phyloP scores from a whole-genome alignment of 345 rosid species.

The Citrus reticulata region DNA sequence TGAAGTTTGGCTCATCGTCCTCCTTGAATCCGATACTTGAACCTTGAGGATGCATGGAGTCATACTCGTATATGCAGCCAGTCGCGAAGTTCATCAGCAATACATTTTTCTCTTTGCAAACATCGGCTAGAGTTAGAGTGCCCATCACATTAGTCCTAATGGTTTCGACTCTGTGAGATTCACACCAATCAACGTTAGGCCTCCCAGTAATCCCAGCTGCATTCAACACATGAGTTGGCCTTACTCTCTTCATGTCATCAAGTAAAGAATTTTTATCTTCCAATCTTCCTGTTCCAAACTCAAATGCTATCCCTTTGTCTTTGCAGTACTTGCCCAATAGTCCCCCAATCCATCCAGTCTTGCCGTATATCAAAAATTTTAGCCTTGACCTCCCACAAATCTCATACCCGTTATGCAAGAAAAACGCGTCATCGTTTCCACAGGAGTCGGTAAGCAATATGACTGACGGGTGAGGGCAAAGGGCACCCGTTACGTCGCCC shows the following conservation, averaged over 20 bases:
- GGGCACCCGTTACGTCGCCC: constrained; percentile 68
- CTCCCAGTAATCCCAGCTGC: constrained; percentile 64
- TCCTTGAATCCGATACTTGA: constrained; percentile 56
- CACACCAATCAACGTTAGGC: constrained; percentile 65
- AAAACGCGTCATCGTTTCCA: constrained; percentile 17
- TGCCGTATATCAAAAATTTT: constrained; percentile 54
- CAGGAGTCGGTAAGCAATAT: constrained; percentile 1
- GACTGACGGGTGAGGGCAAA: constrained; percentile 46
- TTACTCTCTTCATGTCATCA: constrained; percentile 35
- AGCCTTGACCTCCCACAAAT: constrained; percentile 14
- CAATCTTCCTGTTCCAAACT: constrained; percentile 52
- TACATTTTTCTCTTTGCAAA: constrained; percentile 38
- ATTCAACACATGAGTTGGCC: constrained; percentile 54
- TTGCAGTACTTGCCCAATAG: constrained; percentile 43
- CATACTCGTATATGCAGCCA: constrained; percentile 56
- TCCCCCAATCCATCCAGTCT: constrained; percentile 66
- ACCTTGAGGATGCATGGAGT: constrained; percentile 43
- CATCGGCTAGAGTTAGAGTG: constrained; percentile 50
- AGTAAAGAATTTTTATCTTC: constrained; percentile 44
- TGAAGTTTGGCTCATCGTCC: constrained; percentile 50
- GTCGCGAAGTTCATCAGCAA: constrained; percentile 58
- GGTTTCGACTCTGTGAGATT: constrained; percentile 51
- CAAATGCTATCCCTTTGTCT: constrained; percentile 35
- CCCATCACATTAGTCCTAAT: constrained; percentile 47
- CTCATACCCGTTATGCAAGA: neutral